Evolutionary conservation across 805 yeast species (phyloP).

Genomic region (Vanderwaltozyma yarrowii): DNA sequence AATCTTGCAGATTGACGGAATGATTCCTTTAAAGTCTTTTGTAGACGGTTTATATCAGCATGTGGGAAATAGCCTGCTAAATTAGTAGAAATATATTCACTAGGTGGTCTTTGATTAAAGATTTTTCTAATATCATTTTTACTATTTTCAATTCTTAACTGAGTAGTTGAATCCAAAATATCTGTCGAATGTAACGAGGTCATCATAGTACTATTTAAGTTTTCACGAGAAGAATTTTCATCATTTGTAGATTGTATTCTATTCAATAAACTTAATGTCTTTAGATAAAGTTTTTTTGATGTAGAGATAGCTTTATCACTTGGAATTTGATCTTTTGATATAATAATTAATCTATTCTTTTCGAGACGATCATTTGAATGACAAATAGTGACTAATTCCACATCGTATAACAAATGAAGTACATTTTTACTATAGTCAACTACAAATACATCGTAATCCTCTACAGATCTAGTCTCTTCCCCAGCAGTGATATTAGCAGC

Average conservation of each 20-base stretch:
- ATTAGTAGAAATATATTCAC: conserved; percentile 82
- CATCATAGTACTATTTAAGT: neutral
- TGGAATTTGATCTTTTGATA: conserved; percentile 56
- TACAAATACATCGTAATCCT: conserved; percentile 50
- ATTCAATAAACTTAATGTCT: conserved; percentile 18
- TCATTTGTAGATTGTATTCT: conserved; percentile 7
- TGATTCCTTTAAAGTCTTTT: conserved; percentile 74
- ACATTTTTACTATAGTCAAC: conserved; percentile 34
- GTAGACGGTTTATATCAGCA: conserved; percentile 58
- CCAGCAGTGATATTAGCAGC: conserved; percentile 7
- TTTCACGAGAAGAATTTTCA: neutral
- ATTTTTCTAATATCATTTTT: conserved; percentile 31
- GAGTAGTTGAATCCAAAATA: neutral
- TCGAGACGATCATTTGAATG: conserved; percentile 65
- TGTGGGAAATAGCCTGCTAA: conserved; percentile 88
- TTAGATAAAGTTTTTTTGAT: conserved; percentile 37
- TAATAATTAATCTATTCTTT: conserved; percentile 57
- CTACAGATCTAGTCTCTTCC: conserved; percentile 20
- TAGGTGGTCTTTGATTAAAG: conserved; percentile 88
- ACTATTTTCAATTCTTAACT: conserved; percentile 16
- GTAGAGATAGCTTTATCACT: conserved; percentile 47
- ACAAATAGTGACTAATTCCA: conserved; percentile 73
- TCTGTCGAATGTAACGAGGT: neutral
- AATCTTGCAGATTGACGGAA: conserved; percentile 66
- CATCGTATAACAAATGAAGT: conserved; percentile 51